Evolutionary conservation across 495 filamentous ascomycete species (phyloP).

Genomic region (Aspergillus indologenus): DNA sequence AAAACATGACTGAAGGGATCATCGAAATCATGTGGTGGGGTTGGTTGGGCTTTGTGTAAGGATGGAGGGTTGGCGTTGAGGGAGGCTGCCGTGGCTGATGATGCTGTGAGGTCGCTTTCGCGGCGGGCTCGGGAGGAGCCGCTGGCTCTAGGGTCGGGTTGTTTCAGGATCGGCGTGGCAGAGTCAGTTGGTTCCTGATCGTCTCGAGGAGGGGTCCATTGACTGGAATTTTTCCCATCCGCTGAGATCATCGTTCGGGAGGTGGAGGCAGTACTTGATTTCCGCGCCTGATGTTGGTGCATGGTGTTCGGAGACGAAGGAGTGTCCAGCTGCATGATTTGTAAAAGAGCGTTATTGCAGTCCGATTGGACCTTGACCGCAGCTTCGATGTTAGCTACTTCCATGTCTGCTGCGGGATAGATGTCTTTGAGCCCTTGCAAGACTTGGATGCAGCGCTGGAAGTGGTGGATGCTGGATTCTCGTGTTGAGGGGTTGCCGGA

Average conservation of each 20-base stretch:
- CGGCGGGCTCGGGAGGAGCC: neutral
- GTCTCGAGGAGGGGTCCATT: constrained; percentile 15
- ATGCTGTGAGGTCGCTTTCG: constrained; percentile 4
- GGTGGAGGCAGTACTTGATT: constrained; percentile 17
- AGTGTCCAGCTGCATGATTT: constrained; percentile 34
- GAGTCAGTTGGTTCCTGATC: constrained; percentile 4
- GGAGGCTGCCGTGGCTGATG: constrained; percentile 9
- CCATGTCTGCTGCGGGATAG: constrained; percentile 79
- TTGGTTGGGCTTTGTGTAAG: constrained; percentile 15
- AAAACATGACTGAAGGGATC: constrained; percentile 24
- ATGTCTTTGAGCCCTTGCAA: constrained; percentile 73
- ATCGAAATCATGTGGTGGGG: constrained; percentile 29
- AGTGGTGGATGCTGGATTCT: constrained; percentile 63
- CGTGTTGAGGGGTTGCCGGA: constrained; percentile 63
- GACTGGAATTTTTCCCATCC: constrained; percentile 2
- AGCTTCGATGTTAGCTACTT: constrained; percentile 75
- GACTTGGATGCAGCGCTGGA: constrained; percentile 75
- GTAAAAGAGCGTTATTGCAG: constrained; percentile 31
- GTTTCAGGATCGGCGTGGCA: neutral
- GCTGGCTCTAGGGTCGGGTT: neutral
- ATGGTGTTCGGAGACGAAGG: constrained; percentile 13
- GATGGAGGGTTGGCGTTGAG: constrained; percentile 6
- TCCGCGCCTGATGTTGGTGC: constrained; percentile 14
- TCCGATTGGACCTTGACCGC: constrained; percentile 58
- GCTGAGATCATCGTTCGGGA: constrained; percentile 9